phyloP scores from a whole-genome alignment of 768 basidiomycete species.

The Albatrellus ellisii region DNA sequence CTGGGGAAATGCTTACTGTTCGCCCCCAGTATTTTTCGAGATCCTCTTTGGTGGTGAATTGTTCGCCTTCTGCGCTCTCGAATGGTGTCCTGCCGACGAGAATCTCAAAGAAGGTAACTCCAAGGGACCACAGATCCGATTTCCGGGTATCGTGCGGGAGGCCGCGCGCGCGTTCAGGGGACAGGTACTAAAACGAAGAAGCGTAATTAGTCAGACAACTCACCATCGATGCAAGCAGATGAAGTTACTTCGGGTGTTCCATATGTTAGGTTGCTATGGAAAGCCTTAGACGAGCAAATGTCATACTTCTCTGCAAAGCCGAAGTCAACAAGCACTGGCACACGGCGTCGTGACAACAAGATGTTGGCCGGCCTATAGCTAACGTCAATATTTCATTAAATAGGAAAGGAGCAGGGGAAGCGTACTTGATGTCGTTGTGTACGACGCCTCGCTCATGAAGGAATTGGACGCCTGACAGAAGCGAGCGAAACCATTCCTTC shows the following conservation, averaged over 20 bases:
- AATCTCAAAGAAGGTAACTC: slow-evolving; percentile 90
- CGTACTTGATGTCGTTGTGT: slow-evolving; percentile 88
- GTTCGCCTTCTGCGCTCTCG: slow-evolving; percentile 66
- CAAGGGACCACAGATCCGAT: slow-evolving; percentile 79
- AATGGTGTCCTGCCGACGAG: slow-evolving; percentile 89
- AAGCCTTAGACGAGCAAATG: slow-evolving; percentile 43
- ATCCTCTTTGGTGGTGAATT: slow-evolving; percentile 67
- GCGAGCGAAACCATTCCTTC: slow-evolving; percentile 67
- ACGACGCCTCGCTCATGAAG: slow-evolving; percentile 76
- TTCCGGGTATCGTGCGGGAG: slow-evolving; percentile 88
- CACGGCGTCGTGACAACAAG: slow-evolving; percentile 60
- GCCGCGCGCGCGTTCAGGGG: slow-evolving; percentile 84
- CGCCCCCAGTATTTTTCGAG: slow-evolving; percentile 80
- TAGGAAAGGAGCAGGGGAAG: slow-evolving; percentile 5
- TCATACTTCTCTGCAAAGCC: slow-evolving; percentile 91
- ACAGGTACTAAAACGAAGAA: slow-evolving; percentile 53
- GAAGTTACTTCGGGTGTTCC: slow-evolving; percentile 76
- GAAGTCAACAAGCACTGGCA: slow-evolving; percentile 90
- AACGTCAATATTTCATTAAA: not conserved
- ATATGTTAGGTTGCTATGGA: slow-evolving; percentile 73
- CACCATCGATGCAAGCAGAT: too few relatives aligned
- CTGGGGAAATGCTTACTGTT: slow-evolving; percentile 35
- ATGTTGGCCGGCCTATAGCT: slow-evolving; percentile 77
- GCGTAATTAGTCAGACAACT: not conserved
- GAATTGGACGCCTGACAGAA: slow-evolving; percentile 74